Conservation (phyloP, 78 protist genomes). For the Monocercomonoides exilis region DNA sequence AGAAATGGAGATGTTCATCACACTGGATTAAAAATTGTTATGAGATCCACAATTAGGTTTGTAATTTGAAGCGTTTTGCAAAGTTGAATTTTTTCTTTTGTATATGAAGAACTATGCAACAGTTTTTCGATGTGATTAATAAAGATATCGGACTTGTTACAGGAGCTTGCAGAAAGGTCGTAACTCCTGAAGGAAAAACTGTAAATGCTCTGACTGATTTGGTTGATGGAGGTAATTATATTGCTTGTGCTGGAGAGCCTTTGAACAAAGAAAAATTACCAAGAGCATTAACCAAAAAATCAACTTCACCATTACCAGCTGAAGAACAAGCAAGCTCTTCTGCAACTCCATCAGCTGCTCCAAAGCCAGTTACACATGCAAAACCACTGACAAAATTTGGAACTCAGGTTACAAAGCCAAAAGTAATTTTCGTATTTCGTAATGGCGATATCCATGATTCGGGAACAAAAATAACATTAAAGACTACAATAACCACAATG, state of each 20-base stretch:
- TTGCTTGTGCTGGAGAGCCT: not conserved
- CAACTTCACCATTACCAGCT: no score
- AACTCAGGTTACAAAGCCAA: not conserved
- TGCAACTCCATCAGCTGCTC: no score
- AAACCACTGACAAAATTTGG: not conserved
- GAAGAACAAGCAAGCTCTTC: no score
- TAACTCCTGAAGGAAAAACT: not conserved
- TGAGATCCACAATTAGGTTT: not conserved
- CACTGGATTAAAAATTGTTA: not conserved
- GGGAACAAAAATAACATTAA: not conserved
- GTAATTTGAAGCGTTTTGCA: not conserved
- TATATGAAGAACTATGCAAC: not conserved
- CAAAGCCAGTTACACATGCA: no score
- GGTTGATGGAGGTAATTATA: not conserved
- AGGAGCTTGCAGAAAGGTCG: not conserved
- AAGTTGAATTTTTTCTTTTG: not conserved
- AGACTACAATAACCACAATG: not conserved
- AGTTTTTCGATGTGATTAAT: not conserved
- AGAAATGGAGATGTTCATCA: not conserved
- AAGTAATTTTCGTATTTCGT: not conserved
- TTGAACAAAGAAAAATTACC: not conserved
- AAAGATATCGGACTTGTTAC: not conserved
- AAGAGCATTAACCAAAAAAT: no score
- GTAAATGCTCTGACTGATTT: not conserved
- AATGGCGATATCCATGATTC: not conserved